Evolutionary conservation across 1,284 basidiomycete genomes (phyloP), one percentile per base, ranked within the genome.

Genomic region (Malassezia slooffiae): DNA sequence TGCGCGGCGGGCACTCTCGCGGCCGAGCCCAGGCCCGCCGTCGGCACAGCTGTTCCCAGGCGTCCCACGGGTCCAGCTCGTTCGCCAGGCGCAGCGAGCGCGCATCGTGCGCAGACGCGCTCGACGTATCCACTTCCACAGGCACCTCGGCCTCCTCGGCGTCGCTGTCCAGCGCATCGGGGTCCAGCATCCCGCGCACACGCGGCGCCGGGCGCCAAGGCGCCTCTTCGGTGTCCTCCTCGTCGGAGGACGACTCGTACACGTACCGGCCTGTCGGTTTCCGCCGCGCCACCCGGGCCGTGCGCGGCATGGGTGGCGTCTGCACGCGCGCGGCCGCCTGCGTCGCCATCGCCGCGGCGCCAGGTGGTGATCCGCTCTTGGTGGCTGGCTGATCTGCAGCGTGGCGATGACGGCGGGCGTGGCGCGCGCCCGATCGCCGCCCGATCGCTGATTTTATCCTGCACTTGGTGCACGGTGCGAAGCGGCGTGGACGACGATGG

Each of bases 1-100:
- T 23, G 5, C 16, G 13, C 19, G 30, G 12, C 4, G 3, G 21
- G 2, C 17, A 20, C 12, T 9, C 19, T 12, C 19, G 3, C 7
- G 30, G 5, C 10, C 29, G 28, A 21, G 28, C 38, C 46, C 46
- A 48, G 2, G 40, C 46, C 3, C 29, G 31, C 5, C 23, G 31
- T 7, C 29, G 40, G 24, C 46, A 42, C 5, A 16, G 24, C n/a
- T 37, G 23, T n/a, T 48, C 46, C 46, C 46, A 48, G 4, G 15
- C 13, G 13, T 48, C 46, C 46, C 46, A 48, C 5, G 46, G 46
- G 35, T 48, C 46, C 7, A 48, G 21, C 24, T 42, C 40, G 20
- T 48, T 48, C 2, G 46, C 46, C 4, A 48, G 36, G 12, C 45
- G 38, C 2, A 47, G 34, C 3, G 16, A 20, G 4, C 16, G 19